Conservation (phyloP, 2,329 filamentous ascomycete species). For the Ophiocordyceps sinensis region DNA sequence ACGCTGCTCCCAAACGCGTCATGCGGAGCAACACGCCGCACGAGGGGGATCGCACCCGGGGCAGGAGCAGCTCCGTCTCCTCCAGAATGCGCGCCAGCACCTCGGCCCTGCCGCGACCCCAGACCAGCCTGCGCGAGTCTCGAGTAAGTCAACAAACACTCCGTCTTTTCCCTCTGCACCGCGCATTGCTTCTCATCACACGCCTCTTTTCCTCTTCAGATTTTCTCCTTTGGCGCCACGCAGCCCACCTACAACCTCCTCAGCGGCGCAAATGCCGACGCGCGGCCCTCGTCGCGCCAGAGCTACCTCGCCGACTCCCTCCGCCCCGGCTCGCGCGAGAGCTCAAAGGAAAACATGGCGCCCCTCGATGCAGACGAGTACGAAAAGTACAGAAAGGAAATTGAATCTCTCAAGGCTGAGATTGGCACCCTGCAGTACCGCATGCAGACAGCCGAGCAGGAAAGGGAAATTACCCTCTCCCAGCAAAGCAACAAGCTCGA, state of each 20-base stretch:
- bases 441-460: constrained; percentile 73
- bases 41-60: constrained; percentile 13
- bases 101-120: constrained; percentile 21
- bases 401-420: constrained; percentile 77
- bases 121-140: constrained; percentile 20
- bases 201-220: constrained; percentile 10
- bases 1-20: neutral
- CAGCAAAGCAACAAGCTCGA: constrained; percentile 74
- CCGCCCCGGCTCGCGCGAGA: constrained; percentile 37
- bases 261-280: constrained; percentile 32
- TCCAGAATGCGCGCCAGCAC: constrained; percentile 20
- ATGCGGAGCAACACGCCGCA: constrained; percentile 21
- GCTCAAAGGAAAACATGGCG: constrained; percentile 44
- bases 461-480: constrained; percentile 65
- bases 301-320: constrained; percentile 24
- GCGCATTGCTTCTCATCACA: neutral
- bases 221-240: constrained; percentile 32
- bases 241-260: constrained; percentile 47
- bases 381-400: constrained; percentile 39
- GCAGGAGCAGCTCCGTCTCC: constrained; percentile 14
- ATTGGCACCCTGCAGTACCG: constrained; percentile 80
- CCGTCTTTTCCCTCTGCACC: neutral
- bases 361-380: constrained; percentile 44
- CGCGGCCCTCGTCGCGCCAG: constrained; percentile 25
- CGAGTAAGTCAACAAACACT: constrained; percentile 19